Base-by-base conservation (phyloP, 2,329 filamentous ascomycete species). In the Trichophyton equinum region DNA sequence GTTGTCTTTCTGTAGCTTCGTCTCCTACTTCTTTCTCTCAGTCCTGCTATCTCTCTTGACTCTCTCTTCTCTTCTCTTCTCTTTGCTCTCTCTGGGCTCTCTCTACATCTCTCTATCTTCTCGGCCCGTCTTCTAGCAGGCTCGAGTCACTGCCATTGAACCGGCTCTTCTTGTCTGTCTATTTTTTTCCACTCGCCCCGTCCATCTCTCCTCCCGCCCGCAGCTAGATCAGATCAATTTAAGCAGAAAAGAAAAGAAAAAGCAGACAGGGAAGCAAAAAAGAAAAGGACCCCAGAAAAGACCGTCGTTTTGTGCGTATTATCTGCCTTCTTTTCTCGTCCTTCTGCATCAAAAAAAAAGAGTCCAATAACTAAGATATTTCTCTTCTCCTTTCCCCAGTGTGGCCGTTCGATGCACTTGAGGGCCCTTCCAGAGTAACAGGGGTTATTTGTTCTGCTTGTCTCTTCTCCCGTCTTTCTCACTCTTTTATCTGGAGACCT, bases 71-170 rank as follows among this genome's bases (percentile, higher is more conserved):
- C 13, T 18, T 44, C 4, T 44, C 15, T 18, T 18, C 40, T 20
- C 40, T 44, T 44, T 47, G n/a, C 20, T 22, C 22, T 20, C 20
- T 13, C 22, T 13, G 27, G 13, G 11, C 49, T 33, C 49, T 53
- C 11, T 53, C 49, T 27, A n/a, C 15, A 20, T 33, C 46, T 53
- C 22, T 61, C 25, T 61, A 9, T 60, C 33, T 57, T 22, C 49
- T 64, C 60, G 66, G 65, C 56, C 25, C 42, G 25, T 63, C 44
- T 47, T 47, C 1, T 47, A 20, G 9, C 44, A 20, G 20, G 44
- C 44, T 22, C 49, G 25, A 27, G 49, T 51, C 46, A 42, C 22
- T 46, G 57, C 47, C 55, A 53, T 57, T 59, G 60, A 59, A 55
- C 55, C 56, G 55, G 49, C 36, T 49, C 25, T 56, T 61, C 60